Percentiles rank a stretch among this genome's conserved stretches.
Conservation (phyloP, 768 basidiomycete species). For the Boletus barrowsii region DNA sequence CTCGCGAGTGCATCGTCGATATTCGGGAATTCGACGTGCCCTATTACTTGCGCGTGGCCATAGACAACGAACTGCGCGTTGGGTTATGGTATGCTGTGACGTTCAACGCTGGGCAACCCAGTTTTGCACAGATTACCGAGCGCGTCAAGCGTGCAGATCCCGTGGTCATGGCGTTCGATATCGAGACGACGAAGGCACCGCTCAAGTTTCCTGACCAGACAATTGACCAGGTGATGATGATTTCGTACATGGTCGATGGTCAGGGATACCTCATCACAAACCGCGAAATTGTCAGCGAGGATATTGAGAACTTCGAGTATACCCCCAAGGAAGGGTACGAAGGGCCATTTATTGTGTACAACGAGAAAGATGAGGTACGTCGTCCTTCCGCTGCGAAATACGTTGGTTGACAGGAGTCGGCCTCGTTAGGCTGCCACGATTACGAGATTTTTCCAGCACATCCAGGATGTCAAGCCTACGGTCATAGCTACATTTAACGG, state of each 20-base stretch:
- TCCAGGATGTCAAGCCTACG: constrained; percentile 90
- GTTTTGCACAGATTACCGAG: constrained; percentile 66
- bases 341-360: constrained; percentile 94
- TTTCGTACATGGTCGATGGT: constrained; percentile 99
- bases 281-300: constrained; percentile 93
- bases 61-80: constrained; percentile 96
- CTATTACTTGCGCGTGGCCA: constrained; percentile 97
- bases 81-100: constrained; percentile 96
- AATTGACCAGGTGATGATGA: constrained; percentile 99
- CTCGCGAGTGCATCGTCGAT: constrained; percentile 91
- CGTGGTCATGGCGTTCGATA: constrained; percentile 98
- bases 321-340: constrained; percentile 98
- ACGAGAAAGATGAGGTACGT: constrained; percentile 85
- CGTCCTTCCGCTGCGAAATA: background rate
- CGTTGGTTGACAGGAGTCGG: background rate
- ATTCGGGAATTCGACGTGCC: constrained; percentile 95
- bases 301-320: constrained; percentile 98
- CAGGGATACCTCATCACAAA: constrained; percentile 98
- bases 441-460: constrained; percentile 87
- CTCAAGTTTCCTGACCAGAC: constrained; percentile 96
- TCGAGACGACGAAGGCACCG: constrained; percentile 99
- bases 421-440: constrained; percentile 70
- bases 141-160: constrained; percentile 98
- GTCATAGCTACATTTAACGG: constrained; percentile 99
- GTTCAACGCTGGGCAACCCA: constrained; percentile 77